phyloP scores from a whole-genome alignment of 2,329 filamentous ascomycete genomes.

The Chaetoscypha palmicola region DNA sequence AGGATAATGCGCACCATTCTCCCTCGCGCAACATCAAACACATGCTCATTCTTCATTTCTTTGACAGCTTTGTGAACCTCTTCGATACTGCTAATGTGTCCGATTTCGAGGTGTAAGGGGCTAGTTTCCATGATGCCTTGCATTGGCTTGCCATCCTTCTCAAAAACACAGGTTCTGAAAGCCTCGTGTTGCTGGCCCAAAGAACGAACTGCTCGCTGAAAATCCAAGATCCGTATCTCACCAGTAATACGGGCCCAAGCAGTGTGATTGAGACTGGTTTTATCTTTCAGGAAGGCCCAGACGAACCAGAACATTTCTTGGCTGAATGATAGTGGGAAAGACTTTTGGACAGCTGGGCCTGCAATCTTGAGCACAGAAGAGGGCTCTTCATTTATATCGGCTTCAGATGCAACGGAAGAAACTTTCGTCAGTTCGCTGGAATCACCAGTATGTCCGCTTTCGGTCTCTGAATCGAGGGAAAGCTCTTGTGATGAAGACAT shows the following conservation, averaged over 20 bases:
- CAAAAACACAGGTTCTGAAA: neutral
- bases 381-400: too few relatives aligned
- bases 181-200: neutral
- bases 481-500: too few relatives aligned
- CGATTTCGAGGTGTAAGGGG: neutral
- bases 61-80: too few relatives aligned
- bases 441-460: too few relatives aligned
- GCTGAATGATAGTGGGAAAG: neutral
- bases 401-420: too few relatives aligned
- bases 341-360: neutral
- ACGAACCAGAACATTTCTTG: constrained; percentile 1
- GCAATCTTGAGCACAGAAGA: too few relatives aligned
- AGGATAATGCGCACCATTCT: neutral
- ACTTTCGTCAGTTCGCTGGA: too few relatives aligned
- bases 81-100: too few relatives aligned
- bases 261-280: neutral
- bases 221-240: neutral
- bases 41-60: neutral
- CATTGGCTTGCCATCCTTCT: neutral
- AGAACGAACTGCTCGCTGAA: neutral
- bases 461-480: too few relatives aligned
- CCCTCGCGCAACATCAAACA: neutral
- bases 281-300: neutral
- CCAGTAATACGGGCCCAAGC: neutral
- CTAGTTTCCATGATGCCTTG: neutral